Base-by-base conservation (phyloP, 1,284 basidiomycete species). In the Gomphus bonarii region DNA sequence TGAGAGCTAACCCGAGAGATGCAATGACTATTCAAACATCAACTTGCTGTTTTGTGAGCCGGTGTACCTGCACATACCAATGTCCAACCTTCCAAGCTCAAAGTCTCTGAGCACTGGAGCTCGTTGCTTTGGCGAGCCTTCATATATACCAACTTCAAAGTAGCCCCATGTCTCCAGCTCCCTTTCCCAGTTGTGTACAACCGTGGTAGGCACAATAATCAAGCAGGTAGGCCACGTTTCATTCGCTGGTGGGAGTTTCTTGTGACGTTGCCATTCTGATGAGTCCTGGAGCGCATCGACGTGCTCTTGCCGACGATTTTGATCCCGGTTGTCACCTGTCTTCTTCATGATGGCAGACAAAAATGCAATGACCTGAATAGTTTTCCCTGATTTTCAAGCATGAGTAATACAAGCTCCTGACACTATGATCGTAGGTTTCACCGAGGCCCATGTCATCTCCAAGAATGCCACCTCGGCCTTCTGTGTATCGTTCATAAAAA, bases 371-470 rank as follows among this genome's bases (percentile, higher is more conserved):
- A 93, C 82, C 68, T 94, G 91, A n/a, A 92, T 88, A 0, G 88
- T 91, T 75, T 91, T 91, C 2, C 89, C 89, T 75, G 57, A 52
- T 28, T 1, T 12, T 22, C 12, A 31, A 7, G 30, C 22, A 3
- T 51, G 33, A 35, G 31, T 4, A 36, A 38, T 16, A 31, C 28
- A 9, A 12, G 18, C 46, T 30, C 25, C 33, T n/a, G n/a, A 8
- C 35, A 22, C 25, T 55, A 36, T n/a, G 50, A 58, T 35, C 10
- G 35, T 50, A 54, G 42, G 58, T 53, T 75, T 79, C 66, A 65
- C 88, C 87, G 58, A 91, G 70, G 57, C 90, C 91, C 91, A 95
- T 95, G 65, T 95, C 91, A 66, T 95, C 91, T 16, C 90, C 91
- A 1, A 94, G 75, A 16, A 93, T 66, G 0, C 84, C 89, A 1